These are phyloP conservation scores for Zygosaccharomyces rouxii DNA, from an alignment of 805 yeast genomes.

Conservation along the genomic window DNA sequence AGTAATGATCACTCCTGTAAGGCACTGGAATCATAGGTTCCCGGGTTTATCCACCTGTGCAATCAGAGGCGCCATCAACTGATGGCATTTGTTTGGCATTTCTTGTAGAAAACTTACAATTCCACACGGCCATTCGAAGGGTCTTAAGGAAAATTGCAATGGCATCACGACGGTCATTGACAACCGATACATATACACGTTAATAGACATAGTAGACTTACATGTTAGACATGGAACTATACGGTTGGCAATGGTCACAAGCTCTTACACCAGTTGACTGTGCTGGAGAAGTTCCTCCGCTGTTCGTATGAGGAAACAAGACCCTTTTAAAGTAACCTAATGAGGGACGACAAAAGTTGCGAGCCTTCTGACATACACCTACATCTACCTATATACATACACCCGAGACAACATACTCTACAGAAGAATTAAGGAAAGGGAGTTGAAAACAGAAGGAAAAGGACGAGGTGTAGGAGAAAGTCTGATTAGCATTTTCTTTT, in stretches of 20 bases:
- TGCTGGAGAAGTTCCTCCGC: background rate
- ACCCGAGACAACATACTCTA: no score
- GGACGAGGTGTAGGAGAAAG: background rate
- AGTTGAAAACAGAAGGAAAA: background rate
- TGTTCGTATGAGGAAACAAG: constrained; percentile 1
- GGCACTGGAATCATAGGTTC: background rate
- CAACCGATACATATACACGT: background rate
- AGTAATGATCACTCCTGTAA: background rate
- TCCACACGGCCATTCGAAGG: background rate
- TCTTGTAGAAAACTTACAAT: background rate
- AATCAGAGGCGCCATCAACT: background rate
- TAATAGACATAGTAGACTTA: no score
- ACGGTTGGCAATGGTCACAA: background rate
- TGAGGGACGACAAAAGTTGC: background rate
- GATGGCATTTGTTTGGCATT: background rate
- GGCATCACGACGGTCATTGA: background rate
- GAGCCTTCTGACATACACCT: background rate
- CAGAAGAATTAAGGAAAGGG: no score
- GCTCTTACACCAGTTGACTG: background rate
- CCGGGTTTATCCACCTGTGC: background rate
- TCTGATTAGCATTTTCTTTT: background rate
- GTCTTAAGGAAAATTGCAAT: background rate
- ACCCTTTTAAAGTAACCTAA: constrained; percentile 1
- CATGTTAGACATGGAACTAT: background rate
- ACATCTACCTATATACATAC: background rate